These are phyloP conservation scores for Biancaea sappan DNA, from an alignment of 306 rosid species.

Conservation along the genomic window DNA sequence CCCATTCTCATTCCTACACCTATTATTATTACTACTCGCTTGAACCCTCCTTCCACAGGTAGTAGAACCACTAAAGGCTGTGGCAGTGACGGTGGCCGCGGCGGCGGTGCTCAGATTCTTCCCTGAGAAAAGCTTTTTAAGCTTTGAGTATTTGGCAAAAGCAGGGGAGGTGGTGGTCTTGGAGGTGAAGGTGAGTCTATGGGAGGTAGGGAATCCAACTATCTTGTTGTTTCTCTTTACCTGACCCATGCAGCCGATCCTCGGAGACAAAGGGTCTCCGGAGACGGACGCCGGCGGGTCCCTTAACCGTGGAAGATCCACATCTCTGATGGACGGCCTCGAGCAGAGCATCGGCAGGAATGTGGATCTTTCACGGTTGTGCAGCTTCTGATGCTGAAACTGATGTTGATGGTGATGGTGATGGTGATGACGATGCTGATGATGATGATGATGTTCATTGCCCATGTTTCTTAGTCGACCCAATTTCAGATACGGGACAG, in stretches of 20 bases:
- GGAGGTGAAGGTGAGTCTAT: constrained; percentile 36
- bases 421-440: constrained; percentile 36
- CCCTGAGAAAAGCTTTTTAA: constrained; percentile 71
- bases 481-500: neutral
- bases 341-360: constrained; percentile 93
- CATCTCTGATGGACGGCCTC: constrained; percentile 64
- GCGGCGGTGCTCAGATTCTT: constrained; percentile 50
- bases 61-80: no score
- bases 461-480: constrained; percentile 38
- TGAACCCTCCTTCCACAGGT: constrained; percentile 39
- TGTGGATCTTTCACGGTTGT: constrained; percentile 48
- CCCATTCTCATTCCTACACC: constrained; percentile 33
- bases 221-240: constrained; percentile 84
- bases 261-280: constrained; percentile 76
- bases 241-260: constrained; percentile 94
- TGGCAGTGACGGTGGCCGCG: constrained; percentile 36
- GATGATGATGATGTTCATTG: constrained; percentile 39
- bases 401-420: constrained; percentile 32
- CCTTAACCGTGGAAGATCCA: constrained; percentile 43
- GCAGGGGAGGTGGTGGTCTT: constrained; percentile 29
- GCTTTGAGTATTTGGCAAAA: constrained; percentile 62
- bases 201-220: constrained; percentile 55
- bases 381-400: constrained; percentile 10
- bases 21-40: neutral
- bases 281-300: constrained; percentile 29